Evolutionary conservation across 768 basidiomycete genomes (phyloP).

Genomic region (Symmetrospora coprosmae): DNA sequence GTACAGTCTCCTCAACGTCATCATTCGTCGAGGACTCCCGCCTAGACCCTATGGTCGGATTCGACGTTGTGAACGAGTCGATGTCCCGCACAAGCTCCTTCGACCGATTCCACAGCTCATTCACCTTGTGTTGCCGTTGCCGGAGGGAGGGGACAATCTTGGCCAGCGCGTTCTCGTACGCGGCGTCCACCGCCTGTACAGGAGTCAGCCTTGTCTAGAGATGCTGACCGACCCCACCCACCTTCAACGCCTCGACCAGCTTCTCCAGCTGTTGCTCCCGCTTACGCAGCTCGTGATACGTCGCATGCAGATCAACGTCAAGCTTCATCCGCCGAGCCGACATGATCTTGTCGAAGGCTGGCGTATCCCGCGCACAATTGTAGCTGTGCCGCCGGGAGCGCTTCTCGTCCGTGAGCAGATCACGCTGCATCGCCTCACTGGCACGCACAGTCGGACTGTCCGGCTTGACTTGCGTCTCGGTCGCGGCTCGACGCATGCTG

Average conservation of each 20-base stretch:
- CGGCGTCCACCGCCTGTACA: background rate
- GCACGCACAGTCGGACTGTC: background rate
- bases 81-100: background rate
- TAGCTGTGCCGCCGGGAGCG: background rate
- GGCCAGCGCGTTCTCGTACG: background rate
- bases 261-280: background rate
- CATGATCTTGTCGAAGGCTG: background rate
- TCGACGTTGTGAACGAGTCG: background rate
- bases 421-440: background rate
- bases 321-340: background rate
- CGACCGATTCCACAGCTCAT: background rate
- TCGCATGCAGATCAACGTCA: conserved; percentile 1
- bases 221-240: too few species aligned
- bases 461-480: background rate
- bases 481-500: background rate
- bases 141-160: background rate
- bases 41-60: too few species aligned
- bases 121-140: background rate
- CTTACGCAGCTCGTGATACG: background rate
- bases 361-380: background rate
- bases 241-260: background rate
- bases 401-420: background rate
- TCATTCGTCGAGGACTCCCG: too few species aligned
- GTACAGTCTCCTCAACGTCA: too few species aligned
- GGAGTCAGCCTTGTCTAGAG: background rate